phyloP scores from a whole-genome alignment of 1,139 yeast genomes.

The Suhomyces ambrosiae region DNA sequence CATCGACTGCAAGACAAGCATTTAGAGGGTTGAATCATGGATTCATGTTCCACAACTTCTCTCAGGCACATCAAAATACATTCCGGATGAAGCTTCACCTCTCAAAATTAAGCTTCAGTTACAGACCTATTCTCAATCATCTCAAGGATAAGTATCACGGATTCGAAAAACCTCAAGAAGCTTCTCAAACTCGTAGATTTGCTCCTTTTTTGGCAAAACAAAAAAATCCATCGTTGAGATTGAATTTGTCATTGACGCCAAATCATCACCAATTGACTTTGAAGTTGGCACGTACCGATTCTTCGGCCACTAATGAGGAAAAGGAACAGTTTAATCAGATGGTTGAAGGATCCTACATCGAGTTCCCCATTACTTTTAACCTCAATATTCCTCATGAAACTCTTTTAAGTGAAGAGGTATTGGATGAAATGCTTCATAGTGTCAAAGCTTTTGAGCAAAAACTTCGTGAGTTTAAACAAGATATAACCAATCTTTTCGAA shows the following conservation, averaged over 20 bases:
- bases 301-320: conserved; percentile 28
- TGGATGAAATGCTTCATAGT: conserved; percentile 41
- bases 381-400: conserved; percentile 52
- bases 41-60: conserved; percentile 28
- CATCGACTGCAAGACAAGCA: conserved; percentile 12
- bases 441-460: conserved; percentile 36
- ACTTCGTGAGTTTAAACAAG: conserved; percentile 38
- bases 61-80: conserved; percentile 26
- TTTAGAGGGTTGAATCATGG: conserved; percentile 19
- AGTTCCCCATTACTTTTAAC: conserved; percentile 47
- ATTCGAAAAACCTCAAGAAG: neutral
- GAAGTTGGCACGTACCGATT: conserved; percentile 37
- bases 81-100: conserved; percentile 25
- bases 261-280: conserved; percentile 41
- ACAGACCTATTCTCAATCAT: conserved; percentile 21
- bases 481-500: conserved; percentile 41
- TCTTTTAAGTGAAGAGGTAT: conserved; percentile 49
- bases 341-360: conserved; percentile 51
- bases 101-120: conserved; percentile 23
- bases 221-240: conserved; percentile 11
- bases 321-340: conserved; percentile 16
- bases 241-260: conserved; percentile 35
- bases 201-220: conserved; percentile 9
- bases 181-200: conserved; percentile 1
- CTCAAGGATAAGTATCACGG: conserved; percentile 13